Base-by-base conservation (phyloP, 2,329 filamentous ascomycete species). In the Pseudogymnoascus sp. region DNA sequence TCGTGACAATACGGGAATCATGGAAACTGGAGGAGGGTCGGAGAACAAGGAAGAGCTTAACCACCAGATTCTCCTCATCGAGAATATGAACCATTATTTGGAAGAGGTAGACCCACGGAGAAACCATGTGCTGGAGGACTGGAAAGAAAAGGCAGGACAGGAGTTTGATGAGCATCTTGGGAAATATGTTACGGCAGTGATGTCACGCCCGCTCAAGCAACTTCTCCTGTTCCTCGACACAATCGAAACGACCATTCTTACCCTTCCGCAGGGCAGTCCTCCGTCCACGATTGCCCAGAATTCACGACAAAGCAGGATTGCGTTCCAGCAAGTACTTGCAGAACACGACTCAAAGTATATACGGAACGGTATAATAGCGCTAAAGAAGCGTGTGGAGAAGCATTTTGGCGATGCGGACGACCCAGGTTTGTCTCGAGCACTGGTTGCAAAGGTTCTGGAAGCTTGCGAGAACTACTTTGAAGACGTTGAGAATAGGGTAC, bases 21-120 rank as follows among this genome's bases (percentile, higher is more conserved):
- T 65, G 74, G 80, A 68, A 74, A 77, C 50, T 74, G 78, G 68
- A 78, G 79, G 80, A n/a, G 88, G 90, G 69, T 83, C 85, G 0
- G 95, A 98, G 74, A 95, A 98, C 73, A 98, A 99, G 77, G 93
- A 97, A 75, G 91, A 92, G 4, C 84, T 99, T 65, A 98, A 98
- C 77, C 96, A 96, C 77, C 93, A 98, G 75, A 96, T 99, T 70
- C 82, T 98, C 35, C 82, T 98, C 62, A 98, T 99, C 69, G 93
- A 99, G 76, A 99, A 99, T 75, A 97, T 97, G 92, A 96, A 97
- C 72, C 92, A 96, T 76, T 98, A 96, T 77, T 81, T 95, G 10
- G 93, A 98, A 73, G 93, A 97, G 75, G 89, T 96, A 7, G 91
- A 96, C 68, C 78, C 88, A 14, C 83, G 85, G 16, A 82, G 84